Evolutionary conservation across 225 moss, liverwort and hornwort genomes (phyloP).

Genomic region (Polytrichum formosum): DNA sequence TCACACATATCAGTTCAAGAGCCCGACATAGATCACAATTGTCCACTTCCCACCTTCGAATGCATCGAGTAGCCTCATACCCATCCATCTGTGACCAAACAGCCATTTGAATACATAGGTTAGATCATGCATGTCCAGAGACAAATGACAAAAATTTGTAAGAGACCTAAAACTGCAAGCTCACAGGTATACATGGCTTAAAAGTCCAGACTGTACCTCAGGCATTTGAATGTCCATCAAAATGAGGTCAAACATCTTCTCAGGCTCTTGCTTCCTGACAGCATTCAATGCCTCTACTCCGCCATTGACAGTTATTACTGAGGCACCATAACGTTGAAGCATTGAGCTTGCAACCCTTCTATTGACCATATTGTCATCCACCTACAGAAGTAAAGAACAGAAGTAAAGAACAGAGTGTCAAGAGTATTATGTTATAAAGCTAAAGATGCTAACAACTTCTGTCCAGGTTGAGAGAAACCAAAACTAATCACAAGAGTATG

Average conservation of each 20-base stretch:
- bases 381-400: conserved; percentile 14
- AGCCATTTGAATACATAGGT: neutral
- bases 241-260: conserved; percentile 66
- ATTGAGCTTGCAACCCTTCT: conserved; percentile 83
- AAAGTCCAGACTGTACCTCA: conserved; percentile 44
- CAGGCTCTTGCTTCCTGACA: conserved; percentile 49
- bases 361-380: conserved; percentile 91
- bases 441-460: too few relatives aligned
- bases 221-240: conserved; percentile 99
- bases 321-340: conserved; percentile 71
- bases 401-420: neutral
- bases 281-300: conserved; percentile 63
- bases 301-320: conserved; percentile 60
- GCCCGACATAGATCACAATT: conserved; percentile 59
- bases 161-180: neutral
- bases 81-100: conserved; percentile 71
- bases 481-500: too few relatives aligned
- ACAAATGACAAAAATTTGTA: neutral
- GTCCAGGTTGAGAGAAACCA: too few relatives aligned
- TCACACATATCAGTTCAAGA: conserved; percentile 30
- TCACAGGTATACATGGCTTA: too few relatives aligned
- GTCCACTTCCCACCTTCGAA: conserved; percentile 73
- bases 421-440: too few relatives aligned
- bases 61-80: conserved; percentile 73
- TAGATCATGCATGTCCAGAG: neutral